Evolutionary conservation across 441 rosid genomes (phyloP), one percentile per base, ranked within the genome.

Genomic region (Rhodomyrtus psidioides): DNA sequence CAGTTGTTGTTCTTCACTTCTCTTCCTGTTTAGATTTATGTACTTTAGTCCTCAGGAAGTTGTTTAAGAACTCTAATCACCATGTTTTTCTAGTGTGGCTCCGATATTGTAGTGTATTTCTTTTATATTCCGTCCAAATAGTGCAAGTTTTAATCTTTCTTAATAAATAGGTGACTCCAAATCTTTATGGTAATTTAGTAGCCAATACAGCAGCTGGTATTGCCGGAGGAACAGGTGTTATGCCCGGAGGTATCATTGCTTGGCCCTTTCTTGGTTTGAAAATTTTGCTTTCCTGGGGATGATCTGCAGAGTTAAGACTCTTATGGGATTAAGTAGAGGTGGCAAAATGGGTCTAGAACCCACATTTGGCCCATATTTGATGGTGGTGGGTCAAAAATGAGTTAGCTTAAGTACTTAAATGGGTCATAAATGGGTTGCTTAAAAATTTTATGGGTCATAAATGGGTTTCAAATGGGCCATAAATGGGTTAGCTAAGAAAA

Each of bases 201-300:
- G 85, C 88, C 56, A 86, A 86, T 83, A 55, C 83, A 26, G 88
- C 88, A 55, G 88, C 88, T 42, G 88, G 88, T 86, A 86, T 86
- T 83, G 88, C 88, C 5, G 85, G 88, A 53, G 88, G 88, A 81
- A 86, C 88, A 39, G 88, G 88, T 65, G 85, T 86, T 57, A 86
- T 86, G 88, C 88, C 88, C 1, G 88, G 85, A 86, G 85, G 88
- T 86, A 86, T 26, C 56, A 27, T 55, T 85, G 53, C 21, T 75
- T 21, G 51, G 10, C 24, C 57, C 46, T 39, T n/a, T 62, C 10
- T 53, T 55, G 49, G 30, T 62, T 44, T 30, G 76, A 34, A 51
- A 55, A 42, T 81, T 46, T 27, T 54, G 17, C 53, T 70, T 75
- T 51, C 49, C 46, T 34, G 8, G 24, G 79, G 79, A 14, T 34